A percentile compares a stretch with the other conserved stretches of the same genome.
Evolutionary conservation across 2,329 filamentous ascomycete species (phyloP).

Genomic region (Pestalotiopsis sp.): DNA sequence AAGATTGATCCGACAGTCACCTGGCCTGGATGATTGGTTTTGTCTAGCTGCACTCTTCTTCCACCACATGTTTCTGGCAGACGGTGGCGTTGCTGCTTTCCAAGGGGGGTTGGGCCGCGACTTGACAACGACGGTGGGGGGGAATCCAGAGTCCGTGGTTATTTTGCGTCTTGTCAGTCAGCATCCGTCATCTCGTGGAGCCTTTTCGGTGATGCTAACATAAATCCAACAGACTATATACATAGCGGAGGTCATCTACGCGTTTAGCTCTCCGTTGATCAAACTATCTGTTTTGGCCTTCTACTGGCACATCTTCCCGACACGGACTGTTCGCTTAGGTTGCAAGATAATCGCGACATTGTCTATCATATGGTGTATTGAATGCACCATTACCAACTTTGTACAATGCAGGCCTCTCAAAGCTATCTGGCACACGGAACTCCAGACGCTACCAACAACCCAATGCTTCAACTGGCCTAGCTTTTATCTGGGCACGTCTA

Average conservation of each 20-base stretch:
- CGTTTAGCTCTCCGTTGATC: not conserved
- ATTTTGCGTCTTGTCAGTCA: not conserved
- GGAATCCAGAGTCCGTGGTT: not conserved
- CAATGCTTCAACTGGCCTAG: constrained; percentile 16
- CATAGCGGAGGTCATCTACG: not conserved
- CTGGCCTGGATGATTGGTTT: not conserved
- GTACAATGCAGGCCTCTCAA: constrained; percentile 18
- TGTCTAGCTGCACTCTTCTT: not conserved
- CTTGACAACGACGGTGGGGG: not conserved
- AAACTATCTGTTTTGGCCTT: not conserved
- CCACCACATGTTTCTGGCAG: not conserved
- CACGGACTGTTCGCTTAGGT: not conserved
- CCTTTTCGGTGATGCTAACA: not conserved
- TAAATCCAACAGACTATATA: not conserved
- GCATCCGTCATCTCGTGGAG: not conserved
- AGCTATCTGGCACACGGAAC: constrained; percentile 18
- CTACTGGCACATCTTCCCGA: not conserved
- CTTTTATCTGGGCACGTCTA: constrained; percentile 15
- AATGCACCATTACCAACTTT: constrained; percentile 10
- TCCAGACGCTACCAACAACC: constrained; percentile 11
- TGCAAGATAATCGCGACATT: not conserved
- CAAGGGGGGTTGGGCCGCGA: not conserved
- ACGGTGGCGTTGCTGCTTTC: not conserved
- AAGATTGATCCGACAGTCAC: not conserved
- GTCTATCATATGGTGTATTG: constrained; percentile 15